A percentile compares a stretch with the other conserved stretches of the same genome.
phyloP scores from a whole-genome alignment of 2,329 filamentous ascomycete species.

The Raffaelea albimanens region DNA sequence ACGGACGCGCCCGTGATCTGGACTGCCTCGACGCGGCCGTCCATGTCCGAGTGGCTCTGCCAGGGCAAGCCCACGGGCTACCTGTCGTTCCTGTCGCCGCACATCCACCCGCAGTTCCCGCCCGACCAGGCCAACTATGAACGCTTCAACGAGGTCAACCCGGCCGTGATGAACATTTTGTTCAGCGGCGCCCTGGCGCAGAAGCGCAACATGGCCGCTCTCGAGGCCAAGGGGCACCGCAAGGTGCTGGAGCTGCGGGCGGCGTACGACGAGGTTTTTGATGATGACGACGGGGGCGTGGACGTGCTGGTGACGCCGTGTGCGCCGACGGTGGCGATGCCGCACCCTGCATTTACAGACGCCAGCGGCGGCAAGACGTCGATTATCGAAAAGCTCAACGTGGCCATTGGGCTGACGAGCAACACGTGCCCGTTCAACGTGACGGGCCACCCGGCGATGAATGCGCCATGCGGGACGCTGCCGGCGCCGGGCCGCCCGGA shows the following conservation, averaged over 20 bases:
- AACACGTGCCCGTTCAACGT: conserved; percentile 39
- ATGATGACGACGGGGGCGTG: conserved; percentile 7
- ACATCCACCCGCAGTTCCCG: conserved; percentile 22
- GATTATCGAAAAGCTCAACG: conserved; percentile 30
- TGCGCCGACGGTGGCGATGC: conserved; percentile 30
- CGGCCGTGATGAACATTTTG: conserved; percentile 33
- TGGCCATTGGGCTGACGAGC: conserved; percentile 33
- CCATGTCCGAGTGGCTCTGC: conserved; percentile 21
- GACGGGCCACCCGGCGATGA: conserved; percentile 39
- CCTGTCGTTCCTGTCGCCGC: conserved; percentile 22
- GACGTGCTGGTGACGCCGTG: conserved; percentile 37
- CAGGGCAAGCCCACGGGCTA: conserved; percentile 20
- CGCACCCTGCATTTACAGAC: conserved; percentile 29
- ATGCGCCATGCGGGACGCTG: conserved; percentile 29
- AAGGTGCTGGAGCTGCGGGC: conserved; percentile 35
- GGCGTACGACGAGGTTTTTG: conserved; percentile 35
- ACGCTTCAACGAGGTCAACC: conserved; percentile 30
- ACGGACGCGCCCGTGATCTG: conserved; percentile 35
- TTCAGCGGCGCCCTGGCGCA: conserved; percentile 23
- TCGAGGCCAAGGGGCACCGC: conserved; percentile 35
- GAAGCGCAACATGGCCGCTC: conserved; percentile 14
- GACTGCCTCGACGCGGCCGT: conserved; percentile 28
- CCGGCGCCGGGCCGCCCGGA: conserved; percentile 9
- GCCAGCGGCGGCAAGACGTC: conserved; percentile 16
- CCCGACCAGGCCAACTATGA: conserved; percentile 29